Percentiles rank a stretch among this genome's conserved stretches.
Conservation (phyloP, 2,329 filamentous ascomycete genomes). For the Fusarium torulosum region DNA sequence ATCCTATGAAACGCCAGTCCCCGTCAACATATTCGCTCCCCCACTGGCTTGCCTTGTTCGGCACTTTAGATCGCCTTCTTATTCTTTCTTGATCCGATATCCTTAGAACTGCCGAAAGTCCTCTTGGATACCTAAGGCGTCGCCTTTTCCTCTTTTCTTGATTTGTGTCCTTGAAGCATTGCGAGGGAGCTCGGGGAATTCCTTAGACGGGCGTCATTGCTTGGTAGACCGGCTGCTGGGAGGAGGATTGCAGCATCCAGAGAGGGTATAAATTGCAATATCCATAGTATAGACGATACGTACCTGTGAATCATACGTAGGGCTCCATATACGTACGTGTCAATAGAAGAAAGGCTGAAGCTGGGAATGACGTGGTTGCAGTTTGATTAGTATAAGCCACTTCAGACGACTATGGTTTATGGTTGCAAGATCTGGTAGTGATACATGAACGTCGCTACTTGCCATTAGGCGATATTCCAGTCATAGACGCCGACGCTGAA, state of each 20-base stretch:
- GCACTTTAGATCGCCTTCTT: conserved; percentile 18
- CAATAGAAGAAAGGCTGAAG: conserved; percentile 16
- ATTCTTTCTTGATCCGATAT: conserved; percentile 21
- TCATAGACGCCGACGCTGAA: no score
- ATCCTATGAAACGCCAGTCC: conserved; percentile 16
- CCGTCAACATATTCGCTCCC: conserved; percentile 24
- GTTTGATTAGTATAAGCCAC: background rate
- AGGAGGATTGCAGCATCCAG: conserved; percentile 21
- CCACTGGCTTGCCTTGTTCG: conserved; percentile 13
- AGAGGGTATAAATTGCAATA: conserved; percentile 23
- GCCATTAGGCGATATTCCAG: no score
- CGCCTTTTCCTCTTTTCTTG: conserved; percentile 18
- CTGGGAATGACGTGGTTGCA: background rate
- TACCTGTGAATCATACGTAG: conserved; percentile 1
- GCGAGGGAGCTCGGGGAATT: conserved; percentile 49
- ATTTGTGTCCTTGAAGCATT: conserved; percentile 43
- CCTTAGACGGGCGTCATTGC: conserved; percentile 38
- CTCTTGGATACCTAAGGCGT: conserved; percentile 22
- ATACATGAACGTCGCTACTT: background rate
- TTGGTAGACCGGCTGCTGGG: conserved; percentile 37
- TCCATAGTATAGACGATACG: conserved; percentile 31
- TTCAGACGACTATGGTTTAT: background rate
- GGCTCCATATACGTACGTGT: conserved; percentile 3
- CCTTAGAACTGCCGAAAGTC: conserved; percentile 16
- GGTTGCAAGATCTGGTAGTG: background rate